phyloP scores from a whole-genome alignment of 768 basidiomycete genomes.

The Phylloporus sp. region DNA sequence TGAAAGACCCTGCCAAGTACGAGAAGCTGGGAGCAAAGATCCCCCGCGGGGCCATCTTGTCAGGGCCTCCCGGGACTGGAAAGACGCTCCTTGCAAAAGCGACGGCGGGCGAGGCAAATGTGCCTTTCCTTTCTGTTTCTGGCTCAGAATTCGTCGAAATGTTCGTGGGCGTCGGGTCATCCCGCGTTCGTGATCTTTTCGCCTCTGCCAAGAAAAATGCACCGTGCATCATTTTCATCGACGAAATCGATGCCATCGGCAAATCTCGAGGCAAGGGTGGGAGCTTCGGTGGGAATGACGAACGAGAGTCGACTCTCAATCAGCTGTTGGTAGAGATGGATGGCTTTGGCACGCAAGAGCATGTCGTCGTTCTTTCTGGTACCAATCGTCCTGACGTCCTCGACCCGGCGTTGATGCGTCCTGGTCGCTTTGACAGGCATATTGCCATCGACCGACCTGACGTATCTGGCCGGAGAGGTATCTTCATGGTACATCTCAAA shows the following conservation, averaged over 20 bases:
- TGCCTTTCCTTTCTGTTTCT: slow-evolving; percentile 97
- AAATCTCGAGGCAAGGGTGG: slow-evolving; percentile 80
- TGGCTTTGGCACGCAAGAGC: slow-evolving; percentile 95
- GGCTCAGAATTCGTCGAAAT: slow-evolving; percentile 99
- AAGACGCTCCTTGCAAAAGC: slow-evolving; percentile 98
- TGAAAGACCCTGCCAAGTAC: slow-evolving; percentile 93
- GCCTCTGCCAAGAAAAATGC: slow-evolving; percentile 97
- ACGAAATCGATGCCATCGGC: slow-evolving; percentile 99
- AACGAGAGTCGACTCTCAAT: slow-evolving; percentile 95
- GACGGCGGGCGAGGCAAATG: slow-evolving; percentile 95
- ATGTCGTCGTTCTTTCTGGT: slow-evolving; percentile 93
- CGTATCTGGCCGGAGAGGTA: slow-evolving; percentile 88
- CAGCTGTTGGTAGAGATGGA: slow-evolving; percentile 99
- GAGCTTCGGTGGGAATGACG: slow-evolving; percentile 90
- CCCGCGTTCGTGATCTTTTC: slow-evolving; percentile 95
- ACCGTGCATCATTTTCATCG: slow-evolving; percentile 97
- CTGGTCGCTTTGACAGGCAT: slow-evolving; percentile 96
- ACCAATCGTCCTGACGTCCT: slow-evolving; percentile 97
- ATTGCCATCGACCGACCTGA: slow-evolving; percentile 95
- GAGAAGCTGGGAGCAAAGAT: slow-evolving; percentile 98
- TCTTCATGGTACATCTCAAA: slow-evolving; percentile 86
- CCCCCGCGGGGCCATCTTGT: slow-evolving; percentile 89
- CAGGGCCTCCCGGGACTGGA: slow-evolving; percentile 95
- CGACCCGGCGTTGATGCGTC: slow-evolving; percentile 91
- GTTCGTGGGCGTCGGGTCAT: slow-evolving; percentile 99